These are phyloP conservation scores for Exserohilum turcica DNA, from an alignment of 2,329 filamentous ascomycete genomes.

Conservation along the genomic window DNA sequence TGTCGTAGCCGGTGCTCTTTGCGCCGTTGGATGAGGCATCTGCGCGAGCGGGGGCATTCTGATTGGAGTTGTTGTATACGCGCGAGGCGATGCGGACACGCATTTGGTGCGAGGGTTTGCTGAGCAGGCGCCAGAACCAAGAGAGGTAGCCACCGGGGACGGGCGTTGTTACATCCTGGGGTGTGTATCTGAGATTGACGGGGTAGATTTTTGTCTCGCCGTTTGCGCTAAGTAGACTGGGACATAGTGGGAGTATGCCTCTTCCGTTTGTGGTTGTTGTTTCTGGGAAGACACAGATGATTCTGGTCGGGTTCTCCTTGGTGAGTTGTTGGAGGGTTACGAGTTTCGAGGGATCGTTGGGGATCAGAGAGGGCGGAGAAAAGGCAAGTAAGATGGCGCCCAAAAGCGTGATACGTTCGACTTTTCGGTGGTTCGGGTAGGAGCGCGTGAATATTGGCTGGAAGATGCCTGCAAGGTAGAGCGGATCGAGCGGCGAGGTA, in stretches of 20 bases:
- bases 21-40: no score
- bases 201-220: slow-evolving; percentile 80
- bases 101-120: slow-evolving; percentile 84
- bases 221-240: slow-evolving; percentile 71
- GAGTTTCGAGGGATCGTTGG: slow-evolving; percentile 42
- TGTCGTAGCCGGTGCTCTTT: slow-evolving; percentile 33
- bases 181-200: slow-evolving; percentile 85
- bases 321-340: slow-evolving; percentile 58
- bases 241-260: slow-evolving; percentile 83
- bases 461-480: slow-evolving; percentile 95
- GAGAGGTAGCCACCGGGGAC: slow-evolving; percentile 72
- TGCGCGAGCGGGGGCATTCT: slow-evolving; percentile 22
- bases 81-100: slow-evolving; percentile 86
- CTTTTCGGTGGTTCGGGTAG: slow-evolving; percentile 74
- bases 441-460: slow-evolving; percentile 91
- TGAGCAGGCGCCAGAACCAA: slow-evolving; percentile 87
- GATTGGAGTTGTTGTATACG: slow-evolving; percentile 53
- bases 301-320: slow-evolving; percentile 70
- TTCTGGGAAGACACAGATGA: slow-evolving; percentile 89
- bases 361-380: slow-evolving; percentile 56
- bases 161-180: slow-evolving; percentile 87
- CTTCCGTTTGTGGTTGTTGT: slow-evolving; percentile 93
- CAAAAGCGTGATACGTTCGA: slow-evolving; percentile 77
- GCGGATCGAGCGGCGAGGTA: slow-evolving; percentile 87
- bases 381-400: slow-evolving; percentile 77